Base-by-base conservation (phyloP, 768 basidiomycete genomes). In the Melanogaster broomeanus region DNA sequence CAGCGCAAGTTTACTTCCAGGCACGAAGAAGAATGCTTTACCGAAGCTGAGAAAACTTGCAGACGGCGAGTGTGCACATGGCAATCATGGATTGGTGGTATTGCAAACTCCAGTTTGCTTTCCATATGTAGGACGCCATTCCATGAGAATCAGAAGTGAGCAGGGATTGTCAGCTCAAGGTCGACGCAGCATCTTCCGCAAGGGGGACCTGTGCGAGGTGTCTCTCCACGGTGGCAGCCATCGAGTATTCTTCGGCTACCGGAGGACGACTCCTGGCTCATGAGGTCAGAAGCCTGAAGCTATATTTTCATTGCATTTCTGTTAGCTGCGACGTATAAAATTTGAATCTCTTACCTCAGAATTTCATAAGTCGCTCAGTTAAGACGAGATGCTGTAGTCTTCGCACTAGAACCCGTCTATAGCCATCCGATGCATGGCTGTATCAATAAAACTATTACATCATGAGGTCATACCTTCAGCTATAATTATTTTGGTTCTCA, bases 191-290 rank as follows among this genome's bases (percentile, higher is more conserved):
- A 60, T 87, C 84, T 58, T 87, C 85, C 0, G 84, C 80, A 15
- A 87, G 77, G 13, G 84, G 81, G 15, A 77, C 78, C 63, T 84
- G 84, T 3, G 85, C 85, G n/a, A 87, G 72, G 25, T 74, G 77
- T 18, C 74, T 72, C 51, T 86, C 78, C 10, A 69, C 65, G 0
- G 73, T 12, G 72, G 70, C 27, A 87, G 62, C 84, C 84, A 87
- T 30, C 72, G 70, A 1, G 85, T 87, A 59, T 87, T 88, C 53
- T 80, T 55, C 3, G 82, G 83, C 83, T 85, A 53, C 19, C n/a
- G 24, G 18, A 38, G 28, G 13, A 28, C 19, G 22, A 44, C n/a
- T n/a, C n/a, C n/a, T n/a, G n/a, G n/a, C n/a, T n/a, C n/a, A n/a
- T n/a, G n/a, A n/a, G n/a, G n/a, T n/a, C n/a, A n/a, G n/a, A n/a